Evolutionary conservation across 2,329 filamentous ascomycete genomes (phyloP).

Genomic region (Colletotrichum tofieldiae): DNA sequence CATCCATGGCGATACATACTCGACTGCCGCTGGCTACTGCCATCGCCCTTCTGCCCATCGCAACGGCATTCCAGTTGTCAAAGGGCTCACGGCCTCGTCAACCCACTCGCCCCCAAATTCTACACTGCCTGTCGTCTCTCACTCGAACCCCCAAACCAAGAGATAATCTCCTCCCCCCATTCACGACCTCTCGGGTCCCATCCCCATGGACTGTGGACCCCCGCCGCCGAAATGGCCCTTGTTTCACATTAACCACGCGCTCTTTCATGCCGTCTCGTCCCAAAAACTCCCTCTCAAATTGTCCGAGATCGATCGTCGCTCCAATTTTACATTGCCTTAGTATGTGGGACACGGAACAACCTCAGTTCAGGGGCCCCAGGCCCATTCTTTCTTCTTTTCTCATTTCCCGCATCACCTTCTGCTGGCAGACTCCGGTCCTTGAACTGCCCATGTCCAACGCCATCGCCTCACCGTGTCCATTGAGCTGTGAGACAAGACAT

Average conservation of each 20-base stretch:
- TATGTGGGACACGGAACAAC: constrained; percentile 11
- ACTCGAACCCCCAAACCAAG: neutral
- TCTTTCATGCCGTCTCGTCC: constrained; percentile 39
- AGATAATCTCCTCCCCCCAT: constrained; percentile 31
- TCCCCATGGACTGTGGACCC: constrained; percentile 26
- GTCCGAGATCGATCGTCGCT: constrained; percentile 43
- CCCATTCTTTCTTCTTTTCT: constrained; percentile 17
- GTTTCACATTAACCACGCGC: constrained; percentile 41
- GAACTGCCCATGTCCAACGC: neutral
- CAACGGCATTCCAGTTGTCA: neutral
- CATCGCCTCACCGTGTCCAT: neutral
- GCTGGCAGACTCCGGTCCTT: neutral
- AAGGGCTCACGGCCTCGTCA: neutral
- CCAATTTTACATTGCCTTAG: constrained; percentile 27
- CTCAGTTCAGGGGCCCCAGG: constrained; percentile 15
- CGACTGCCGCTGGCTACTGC: neutral
- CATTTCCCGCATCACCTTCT: constrained; percentile 27
- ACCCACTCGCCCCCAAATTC: neutral
- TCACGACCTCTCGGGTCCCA: neutral
- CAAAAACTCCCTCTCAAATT: constrained; percentile 33
- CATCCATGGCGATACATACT: constrained; percentile 9
- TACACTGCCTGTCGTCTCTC: neutral
- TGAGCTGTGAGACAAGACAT: constrained; percentile 22
- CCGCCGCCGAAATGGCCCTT: constrained; percentile 35
- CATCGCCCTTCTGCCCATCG: neutral